Evolutionary conservation across 1,284 basidiomycete genomes (phyloP).

Genomic region (Tilletia setariae): DNA sequence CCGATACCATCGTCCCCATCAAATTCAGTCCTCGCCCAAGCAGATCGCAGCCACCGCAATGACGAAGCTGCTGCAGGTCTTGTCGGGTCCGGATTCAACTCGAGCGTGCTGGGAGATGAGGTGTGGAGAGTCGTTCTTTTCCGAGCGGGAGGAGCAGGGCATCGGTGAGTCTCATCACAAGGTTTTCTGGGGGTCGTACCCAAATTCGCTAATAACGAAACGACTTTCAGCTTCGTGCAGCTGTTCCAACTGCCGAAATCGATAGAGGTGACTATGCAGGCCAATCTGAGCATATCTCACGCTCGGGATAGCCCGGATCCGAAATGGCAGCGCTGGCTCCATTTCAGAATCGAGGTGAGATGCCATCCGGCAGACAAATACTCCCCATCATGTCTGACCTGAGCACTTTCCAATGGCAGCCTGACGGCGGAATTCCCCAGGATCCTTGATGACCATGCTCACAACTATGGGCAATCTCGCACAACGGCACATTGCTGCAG

Average conservation of each 20-base stretch:
- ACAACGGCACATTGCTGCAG: too few relatives aligned
- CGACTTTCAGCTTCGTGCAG: background rate
- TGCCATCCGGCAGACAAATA: background rate
- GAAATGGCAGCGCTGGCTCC: background rate
- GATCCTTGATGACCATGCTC: background rate
- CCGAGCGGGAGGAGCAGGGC: background rate
- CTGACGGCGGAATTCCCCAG: background rate
- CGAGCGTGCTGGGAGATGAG: constrained; percentile 11
- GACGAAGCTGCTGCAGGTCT: background rate
- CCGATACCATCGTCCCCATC: background rate
- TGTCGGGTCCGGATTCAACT: background rate
- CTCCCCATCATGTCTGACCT: background rate
- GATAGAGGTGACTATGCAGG: background rate
- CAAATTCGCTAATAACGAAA: too few relatives aligned
- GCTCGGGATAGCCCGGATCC: background rate
- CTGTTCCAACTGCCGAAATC: constrained; percentile 2
- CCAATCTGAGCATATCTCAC: background rate
- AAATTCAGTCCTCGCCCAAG: background rate
- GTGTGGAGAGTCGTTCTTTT: constrained; percentile 9
- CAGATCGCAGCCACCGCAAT: background rate
- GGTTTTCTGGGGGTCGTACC: too few relatives aligned
- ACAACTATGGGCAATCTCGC: too few relatives aligned
- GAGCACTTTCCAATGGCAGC: background rate
- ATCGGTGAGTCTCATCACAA: constrained; percentile 10
- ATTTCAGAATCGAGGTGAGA: constrained; percentile 4